Conservation (phyloP, 1,284 basidiomycete species). For the Mycosarcoma maydis region DNA sequence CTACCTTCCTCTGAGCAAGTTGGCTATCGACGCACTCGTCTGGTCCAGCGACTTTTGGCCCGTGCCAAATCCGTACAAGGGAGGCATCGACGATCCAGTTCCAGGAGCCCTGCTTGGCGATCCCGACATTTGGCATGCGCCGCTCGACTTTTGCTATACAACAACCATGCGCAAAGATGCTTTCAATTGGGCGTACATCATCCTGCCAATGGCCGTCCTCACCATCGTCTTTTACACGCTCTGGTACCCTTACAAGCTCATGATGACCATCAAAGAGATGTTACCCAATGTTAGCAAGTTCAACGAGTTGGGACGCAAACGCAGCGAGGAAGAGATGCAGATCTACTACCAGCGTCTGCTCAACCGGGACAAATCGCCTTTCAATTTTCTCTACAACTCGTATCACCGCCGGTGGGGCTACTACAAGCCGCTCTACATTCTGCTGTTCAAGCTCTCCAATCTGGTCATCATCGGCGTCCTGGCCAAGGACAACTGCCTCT, state of each 20-base stretch:
- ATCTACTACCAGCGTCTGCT: constrained; percentile 78
- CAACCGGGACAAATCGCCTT: constrained; percentile 75
- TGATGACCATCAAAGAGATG: constrained; percentile 72
- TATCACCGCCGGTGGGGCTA: constrained; percentile 69
- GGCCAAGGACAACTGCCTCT: constrained; percentile 76
- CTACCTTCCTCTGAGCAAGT: constrained; percentile 62
- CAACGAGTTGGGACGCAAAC: constrained; percentile 76
- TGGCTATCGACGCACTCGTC: constrained; percentile 57
- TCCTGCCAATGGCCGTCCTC: constrained; percentile 73
- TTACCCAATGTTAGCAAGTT: constrained; percentile 76
- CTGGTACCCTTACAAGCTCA: constrained; percentile 77
- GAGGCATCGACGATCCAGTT: constrained; percentile 68
- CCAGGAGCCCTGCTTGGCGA: constrained; percentile 70
- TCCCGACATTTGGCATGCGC: constrained; percentile 70
- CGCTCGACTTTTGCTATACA: constrained; percentile 79
- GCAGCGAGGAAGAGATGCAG: constrained; percentile 73
- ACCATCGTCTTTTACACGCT: constrained; percentile 75
- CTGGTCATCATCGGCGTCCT: constrained; percentile 77
- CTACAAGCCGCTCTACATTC: constrained; percentile 66
- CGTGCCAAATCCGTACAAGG: constrained; percentile 73
- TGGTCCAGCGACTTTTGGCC: constrained; percentile 63
- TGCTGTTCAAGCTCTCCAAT: constrained; percentile 75
- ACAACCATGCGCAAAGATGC: constrained; percentile 75
- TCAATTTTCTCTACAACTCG: constrained; percentile 76
- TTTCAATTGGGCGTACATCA: constrained; percentile 77